Evolutionary conservation across 139 green algal genomes (phyloP), one percentile per base, ranked within the genome.

Genomic region (Coelastrella sp.): DNA sequence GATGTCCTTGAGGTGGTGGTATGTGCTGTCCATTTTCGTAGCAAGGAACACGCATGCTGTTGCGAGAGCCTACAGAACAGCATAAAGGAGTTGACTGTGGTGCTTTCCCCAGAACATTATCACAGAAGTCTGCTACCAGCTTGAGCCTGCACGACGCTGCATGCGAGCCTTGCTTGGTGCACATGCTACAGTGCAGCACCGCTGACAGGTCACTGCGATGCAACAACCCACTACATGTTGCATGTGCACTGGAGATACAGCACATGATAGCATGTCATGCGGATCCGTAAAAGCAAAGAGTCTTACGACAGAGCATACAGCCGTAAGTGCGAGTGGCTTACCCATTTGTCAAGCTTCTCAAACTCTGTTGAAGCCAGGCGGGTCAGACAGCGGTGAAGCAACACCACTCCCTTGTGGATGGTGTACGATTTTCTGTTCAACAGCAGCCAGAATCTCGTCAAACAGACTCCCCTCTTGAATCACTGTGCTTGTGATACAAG

Each of bases 11-110:
- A 81, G 34, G 17, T 34, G 23, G 74, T 81, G 51, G 74, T 81
- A 81, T 27, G 21, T 25, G 51, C 51, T 69, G 74, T 81, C 74
- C 3, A 69, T 81, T 34, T 81, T 81, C 9, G 50, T 81, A 34
- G 51, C 50, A n/a, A 81, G 17, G 34, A 68, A 81, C 21, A 81
- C 19, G 37, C 74, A 81, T 34, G 74, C 74, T 30, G 35, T 35
- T 13, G 74, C 50, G 3, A 69, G 5, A 5, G 74, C 74, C 74
- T 81, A 51, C 51, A 57, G 23, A 13, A 30, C 21, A 37, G 71
- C n/a, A 62, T 27, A 63, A 27, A 34, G 21, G 19, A 32, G 53
- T 64, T 64, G 6, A n/a, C 41, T 79, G 41, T n/a, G n/a, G n/a
- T n/a, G n/a, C n/a, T n/a, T n/a, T n/a, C n/a, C n/a, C n/a, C n/a